Evolutionary conservation across 73 alveolate species (phyloP).

Genomic region (Stentor coeruleus): DNA sequence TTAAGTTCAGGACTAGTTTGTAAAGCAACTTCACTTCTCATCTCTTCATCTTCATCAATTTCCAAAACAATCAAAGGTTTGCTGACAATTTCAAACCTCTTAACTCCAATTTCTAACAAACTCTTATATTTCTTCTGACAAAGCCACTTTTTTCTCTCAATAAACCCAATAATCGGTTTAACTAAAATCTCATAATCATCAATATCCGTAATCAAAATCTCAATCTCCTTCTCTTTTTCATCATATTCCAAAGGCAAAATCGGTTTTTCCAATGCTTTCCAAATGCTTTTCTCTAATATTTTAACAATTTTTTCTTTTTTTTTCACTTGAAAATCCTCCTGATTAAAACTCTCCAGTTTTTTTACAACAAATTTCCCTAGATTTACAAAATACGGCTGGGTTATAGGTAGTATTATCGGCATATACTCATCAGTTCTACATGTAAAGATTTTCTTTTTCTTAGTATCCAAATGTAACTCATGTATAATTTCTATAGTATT

Average conservation of each 20-base stretch:
- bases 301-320: background rate
- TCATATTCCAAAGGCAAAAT: background rate
- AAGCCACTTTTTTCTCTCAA: background rate
- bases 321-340: background rate
- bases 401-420: background rate
- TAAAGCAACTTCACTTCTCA: no score
- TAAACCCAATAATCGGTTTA: background rate
- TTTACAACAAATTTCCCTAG: no score
- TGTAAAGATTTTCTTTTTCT: no score
- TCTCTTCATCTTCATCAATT: no score
- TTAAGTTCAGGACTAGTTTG: no score
- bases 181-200: background rate
- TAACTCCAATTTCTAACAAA: background rate
- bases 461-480: background rate
- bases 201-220: no score
- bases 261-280: background rate
- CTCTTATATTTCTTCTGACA: background rate
- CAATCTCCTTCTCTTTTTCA: background rate
- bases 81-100: background rate
- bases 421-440: background rate
- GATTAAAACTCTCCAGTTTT: background rate
- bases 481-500: background rate
- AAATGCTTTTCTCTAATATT: background rate
- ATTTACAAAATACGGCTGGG: no score
- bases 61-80: constrained; percentile 1